A percentile compares a stretch with the other conserved stretches of the same genome.
phyloP scores from a whole-genome alignment of 2,329 filamentous ascomycete genomes.

The Aspergillus tanneri region DNA sequence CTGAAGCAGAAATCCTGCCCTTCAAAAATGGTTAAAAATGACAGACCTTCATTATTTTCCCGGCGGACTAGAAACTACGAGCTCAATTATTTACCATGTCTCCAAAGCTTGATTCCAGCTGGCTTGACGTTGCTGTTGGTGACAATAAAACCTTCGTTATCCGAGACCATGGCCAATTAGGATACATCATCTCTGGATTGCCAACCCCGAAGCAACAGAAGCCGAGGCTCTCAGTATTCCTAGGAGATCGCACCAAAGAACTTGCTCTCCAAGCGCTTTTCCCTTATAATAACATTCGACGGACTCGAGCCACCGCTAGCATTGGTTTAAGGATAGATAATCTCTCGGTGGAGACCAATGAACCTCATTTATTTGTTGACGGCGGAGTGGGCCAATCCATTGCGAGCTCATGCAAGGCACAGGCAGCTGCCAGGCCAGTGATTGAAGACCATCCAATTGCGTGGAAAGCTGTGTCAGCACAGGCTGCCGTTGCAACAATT shows the following conservation, averaged over 20 bases:
- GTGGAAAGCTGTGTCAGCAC: not conserved
- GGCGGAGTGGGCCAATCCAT: not conserved
- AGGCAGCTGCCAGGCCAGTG: not conserved
- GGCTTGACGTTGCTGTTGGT: constrained; percentile 4
- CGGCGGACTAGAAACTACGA: not conserved
- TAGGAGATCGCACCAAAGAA: constrained; percentile 4
- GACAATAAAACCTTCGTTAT: not conserved
- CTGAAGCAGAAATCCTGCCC: not conserved
- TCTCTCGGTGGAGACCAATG: not conserved
- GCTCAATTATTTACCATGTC: not conserved
- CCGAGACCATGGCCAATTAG: constrained; percentile 1
- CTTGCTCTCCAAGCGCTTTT: constrained; percentile 2
- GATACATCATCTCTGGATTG: not conserved
- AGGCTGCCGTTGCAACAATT: not conserved
- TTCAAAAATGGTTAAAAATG: not conserved
- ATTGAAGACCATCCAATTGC: constrained; percentile 3
- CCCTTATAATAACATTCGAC: constrained; percentile 6
- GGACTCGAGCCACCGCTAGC: not conserved
- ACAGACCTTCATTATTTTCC: not conserved
- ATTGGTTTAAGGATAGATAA: constrained; percentile 3
- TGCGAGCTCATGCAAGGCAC: not conserved
- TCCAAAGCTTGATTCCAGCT: not conserved
- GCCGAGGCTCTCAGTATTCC: constrained; percentile 2
- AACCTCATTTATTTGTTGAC: constrained; percentile 3
- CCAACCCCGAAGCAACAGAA: not conserved